A percentile compares a stretch with the other conserved stretches of the same genome.
Conservation (phyloP, 176 grass and related monocot genomes). For the Eragrostis curvula region DNA sequence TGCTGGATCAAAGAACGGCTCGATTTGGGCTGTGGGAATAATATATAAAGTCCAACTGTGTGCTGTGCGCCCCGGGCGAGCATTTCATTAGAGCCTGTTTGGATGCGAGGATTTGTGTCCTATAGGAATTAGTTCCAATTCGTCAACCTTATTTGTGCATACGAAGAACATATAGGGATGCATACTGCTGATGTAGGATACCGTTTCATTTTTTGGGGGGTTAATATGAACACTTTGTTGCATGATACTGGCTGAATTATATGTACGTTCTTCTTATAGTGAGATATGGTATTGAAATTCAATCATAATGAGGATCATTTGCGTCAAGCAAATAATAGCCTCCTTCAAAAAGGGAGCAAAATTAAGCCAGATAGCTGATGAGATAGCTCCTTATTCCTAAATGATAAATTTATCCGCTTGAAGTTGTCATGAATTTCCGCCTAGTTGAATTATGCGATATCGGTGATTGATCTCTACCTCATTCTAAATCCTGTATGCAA, state of each 20-base stretch:
- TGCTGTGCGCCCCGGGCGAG: neutral
- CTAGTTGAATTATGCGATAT: neutral
- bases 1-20: neutral
- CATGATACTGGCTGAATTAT: neutral
- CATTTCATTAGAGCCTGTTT: neutral
- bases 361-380: neutral
- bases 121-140: neutral
- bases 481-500: neutral
- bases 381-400: neutral
- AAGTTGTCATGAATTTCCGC: neutral
- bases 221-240: neutral
- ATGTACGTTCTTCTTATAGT: neutral
- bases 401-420: neutral
- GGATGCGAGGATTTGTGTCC: neutral
- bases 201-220: neutral
- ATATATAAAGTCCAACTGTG: neutral
- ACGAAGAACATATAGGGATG: neutral
- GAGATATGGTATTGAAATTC: neutral
- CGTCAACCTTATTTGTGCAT: neutral
- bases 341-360: neutral
- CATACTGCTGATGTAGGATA: neutral
- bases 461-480: neutral
- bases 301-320: neutral
- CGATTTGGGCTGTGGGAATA: neutral
- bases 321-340: neutral